Conservation (phyloP, 1,284 basidiomycete genomes). For the Vanrija sp. region DNA sequence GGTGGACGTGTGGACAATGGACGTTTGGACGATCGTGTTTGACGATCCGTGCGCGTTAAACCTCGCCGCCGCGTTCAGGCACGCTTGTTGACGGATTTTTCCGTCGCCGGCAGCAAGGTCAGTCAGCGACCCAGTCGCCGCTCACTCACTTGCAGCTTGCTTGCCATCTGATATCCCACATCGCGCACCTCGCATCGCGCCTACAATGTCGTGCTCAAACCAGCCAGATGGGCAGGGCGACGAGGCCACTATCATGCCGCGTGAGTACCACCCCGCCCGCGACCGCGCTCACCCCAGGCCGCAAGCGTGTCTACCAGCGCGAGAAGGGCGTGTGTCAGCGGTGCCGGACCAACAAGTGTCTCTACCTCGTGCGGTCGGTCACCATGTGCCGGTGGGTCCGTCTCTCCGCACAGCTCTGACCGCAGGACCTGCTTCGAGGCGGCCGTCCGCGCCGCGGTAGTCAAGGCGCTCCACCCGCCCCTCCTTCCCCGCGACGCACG, state of each 20-base stretch:
- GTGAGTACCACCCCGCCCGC: constrained; percentile 19
- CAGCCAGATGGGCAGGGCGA: constrained; percentile 20
- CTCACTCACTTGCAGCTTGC: neutral
- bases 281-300: constrained; percentile 14
- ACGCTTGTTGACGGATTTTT: neutral
- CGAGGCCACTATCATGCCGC: constrained; percentile 34
- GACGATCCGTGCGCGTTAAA: too few relatives aligned
- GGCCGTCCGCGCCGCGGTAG: constrained; percentile 24
- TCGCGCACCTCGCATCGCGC: too few relatives aligned
- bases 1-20: too few relatives aligned
- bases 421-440: constrained; percentile 32
- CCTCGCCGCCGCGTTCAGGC: neutral
- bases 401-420: neutral
- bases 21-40: too few relatives aligned
- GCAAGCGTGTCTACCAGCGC: constrained; percentile 17
- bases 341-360: constrained; percentile 30
- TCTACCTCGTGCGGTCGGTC: constrained; percentile 34
- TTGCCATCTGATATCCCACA: too few relatives aligned
- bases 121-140: neutral
- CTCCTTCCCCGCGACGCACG: constrained; percentile 21
- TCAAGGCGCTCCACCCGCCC: constrained; percentile 28
- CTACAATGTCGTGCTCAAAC: constrained; percentile 38
- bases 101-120: neutral
- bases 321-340: constrained; percentile 33
- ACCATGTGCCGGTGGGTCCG: constrained; percentile 38